A percentile compares a stretch with the other conserved stretches of the same genome.
Conservation (phyloP, 1,284 basidiomycete genomes). For the Cutaneotrichosporon cyanovorans region DNA sequence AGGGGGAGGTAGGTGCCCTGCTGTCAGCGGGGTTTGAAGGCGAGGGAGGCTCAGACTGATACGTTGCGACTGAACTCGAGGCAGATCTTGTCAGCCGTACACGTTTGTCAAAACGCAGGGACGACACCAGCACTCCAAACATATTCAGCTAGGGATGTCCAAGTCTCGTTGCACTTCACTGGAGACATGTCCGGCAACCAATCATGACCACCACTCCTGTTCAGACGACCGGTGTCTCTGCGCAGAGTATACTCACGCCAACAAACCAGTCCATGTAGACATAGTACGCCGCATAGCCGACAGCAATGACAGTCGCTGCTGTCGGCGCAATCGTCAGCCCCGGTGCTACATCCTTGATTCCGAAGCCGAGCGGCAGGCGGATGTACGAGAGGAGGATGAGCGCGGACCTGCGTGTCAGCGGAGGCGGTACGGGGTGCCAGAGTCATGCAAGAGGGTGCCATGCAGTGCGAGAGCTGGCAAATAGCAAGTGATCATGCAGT, state of each 20-base stretch:
- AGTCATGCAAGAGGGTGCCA: no score
- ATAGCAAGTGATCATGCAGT: no score
- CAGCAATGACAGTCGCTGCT: constrained; percentile 53
- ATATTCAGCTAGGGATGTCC: no score
- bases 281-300: constrained; percentile 64
- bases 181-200: no score
- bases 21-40: not conserved
- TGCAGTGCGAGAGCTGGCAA: no score
- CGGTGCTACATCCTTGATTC: constrained; percentile 50
- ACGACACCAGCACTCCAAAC: no score
- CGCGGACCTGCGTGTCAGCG: constrained; percentile 19
- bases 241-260: constrained; percentile 72
- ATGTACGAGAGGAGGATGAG: constrained; percentile 54
- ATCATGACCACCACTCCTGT: no score
- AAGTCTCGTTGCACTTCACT: no score
- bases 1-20: constrained; percentile 33
- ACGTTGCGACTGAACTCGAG: no score
- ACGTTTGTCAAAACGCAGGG: not conserved
- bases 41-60: no score
- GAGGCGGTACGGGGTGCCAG: not conserved
- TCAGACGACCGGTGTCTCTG: no score
- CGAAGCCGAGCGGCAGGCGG: constrained; percentile 54
- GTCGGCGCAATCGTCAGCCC: constrained; percentile 65
- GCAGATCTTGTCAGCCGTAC: no score
- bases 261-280: constrained; percentile 65